Evolutionary conservation across 805 yeast genomes (phyloP), one percentile per base, ranked within the genome.

Genomic region (Lachancea meyersii): DNA sequence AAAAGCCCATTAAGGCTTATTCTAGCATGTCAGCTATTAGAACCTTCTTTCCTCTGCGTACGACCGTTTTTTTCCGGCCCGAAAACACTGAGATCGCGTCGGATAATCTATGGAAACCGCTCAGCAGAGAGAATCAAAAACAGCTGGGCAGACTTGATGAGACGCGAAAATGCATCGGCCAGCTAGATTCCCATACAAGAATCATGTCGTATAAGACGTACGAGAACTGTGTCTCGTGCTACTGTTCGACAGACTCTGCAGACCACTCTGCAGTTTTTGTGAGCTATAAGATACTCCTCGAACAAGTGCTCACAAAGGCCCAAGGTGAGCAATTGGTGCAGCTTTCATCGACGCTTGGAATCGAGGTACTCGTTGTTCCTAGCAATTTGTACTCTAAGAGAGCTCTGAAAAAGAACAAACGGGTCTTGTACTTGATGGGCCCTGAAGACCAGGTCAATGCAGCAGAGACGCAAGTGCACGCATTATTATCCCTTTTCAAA

Each of bases 371-470:
- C 4, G 41, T 53, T 3, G 41, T 53, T 7, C 28, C 37, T 31
- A 37, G 45, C 10, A 17, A 46, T 14, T 4, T 39, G 5, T 38
- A 42, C n/a, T 31, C 40, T 13, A 31, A 35, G 1, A 13, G 22
- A 21, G 13, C 16, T 6, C 6, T 22, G 4, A 17, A 39, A 13
- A 33, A 34, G 11, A 23, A 43, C 13, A n/a, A 30, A 10, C 35
- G 41, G 21, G 38, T 35, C 18, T 23, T 52, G 11, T 48, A 50
- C 36, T 33, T 56, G 27, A 13, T 56, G 18, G 64, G 64, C 14
- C 21, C 43, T 2, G 44, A 46, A 20, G 43, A 51, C 1, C 47
- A 49, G 27, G 48, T 58, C 16, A 33, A 43, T 8, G 40, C 39
- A 10, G 48, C 54, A 26, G 48, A 49, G 23, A 41, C 48, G 20